Base-by-base conservation (phyloP, 352 stramenopile species). In the Pythium grandisporangium region DNA sequence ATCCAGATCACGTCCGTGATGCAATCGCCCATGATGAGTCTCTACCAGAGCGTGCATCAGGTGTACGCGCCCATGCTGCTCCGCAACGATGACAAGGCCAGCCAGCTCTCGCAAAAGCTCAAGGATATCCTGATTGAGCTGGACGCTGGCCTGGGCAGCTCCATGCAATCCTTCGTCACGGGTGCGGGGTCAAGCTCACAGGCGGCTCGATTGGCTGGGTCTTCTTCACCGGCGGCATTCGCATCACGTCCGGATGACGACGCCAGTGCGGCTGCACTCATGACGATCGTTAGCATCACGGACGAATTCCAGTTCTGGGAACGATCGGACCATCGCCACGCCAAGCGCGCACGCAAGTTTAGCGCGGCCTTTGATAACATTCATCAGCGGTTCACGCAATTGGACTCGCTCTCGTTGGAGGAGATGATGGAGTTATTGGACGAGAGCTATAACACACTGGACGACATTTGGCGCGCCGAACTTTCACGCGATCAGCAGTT, bases 301-400 rank as follows among this genome's bases (percentile, higher is more conserved):
- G 85, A 97, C 58, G 87, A 96, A 54, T 84, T 93, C 34, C 51
- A 77, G 2, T 96, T 83, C 52, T 97, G 88, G 86, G 72, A 84
- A 24, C 52, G 65, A 40, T 54, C 60, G 3, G 73, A 88, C 40
- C 45, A 66, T 32, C 65, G 55, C 21, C 68, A 87, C 19, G 56
- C 64, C 0, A 69, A 84, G 37, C 70, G 81, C 10, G 67, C 75
- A 0, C 78, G 82, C 37, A 90, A 91, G 48, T 87, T 96, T 42
- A 71, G 51, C 20, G 72, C 63, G 6, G 63, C 70, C 0, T 88
- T 95, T 32, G 83, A 96, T 41, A 81, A 76, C 10, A 66, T 95
- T 24, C 66, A 89, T n/a, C 65, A 87, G 53, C 58, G 75, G 11
- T 96, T 85, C 53, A 63, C 60, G 13, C 61, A 61, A 7, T 46